Evolutionary conservation across 2,329 filamentous ascomycete genomes (phyloP), one percentile per base, ranked within the genome.

Genomic region (Macrophomina phaseolina): DNA sequence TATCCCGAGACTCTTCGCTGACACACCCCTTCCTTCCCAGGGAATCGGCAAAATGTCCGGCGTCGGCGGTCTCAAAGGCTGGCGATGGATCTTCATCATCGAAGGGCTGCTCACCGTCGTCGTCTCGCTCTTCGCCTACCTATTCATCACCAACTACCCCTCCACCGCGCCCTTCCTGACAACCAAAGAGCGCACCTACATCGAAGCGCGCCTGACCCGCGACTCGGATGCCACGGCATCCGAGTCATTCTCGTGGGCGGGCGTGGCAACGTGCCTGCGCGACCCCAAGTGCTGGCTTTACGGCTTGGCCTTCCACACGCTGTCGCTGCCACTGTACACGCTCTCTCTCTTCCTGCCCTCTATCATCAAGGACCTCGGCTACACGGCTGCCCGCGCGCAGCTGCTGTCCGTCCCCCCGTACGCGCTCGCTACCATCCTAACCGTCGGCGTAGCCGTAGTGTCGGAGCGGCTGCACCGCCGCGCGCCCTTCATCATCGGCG

Each of bases 281-380:
- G 90, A 93, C 67, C 84, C 85, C 1, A 91, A 89, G 73, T 89
- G 89, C 72, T 92, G 88, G 88, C 81, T 93, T 0, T 93, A 93
- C 70, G 89, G 89, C 0, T 75, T 91, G 0, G 86, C 84, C 0
- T 92, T 91, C 71, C 90, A 93, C 74, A 91, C 89, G 5, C 88
- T 92, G 82, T 90, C 87, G 66, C 76, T 93, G 7, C 77, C 77
- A 0, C 66, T 79, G 1, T 79, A 79, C 64, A 79, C 77, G 0
- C 64, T 79, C 11, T 78, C 77, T 16, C 70, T 79, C 2, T 79
- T 79, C 51, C 55, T 79, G 71, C 85, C 86, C 1, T 92, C 79
- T 7, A 81, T 83, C 56, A 81, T 82, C 65, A 77, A 73, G 58
- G 79, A 78, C 34, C 79, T 83, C 70, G 80, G 80, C 28, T 79